Percentiles rank a stretch among this genome's conserved stretches.
These are phyloP conservation scores for Isabelozyma gotoi DNA, from an alignment of 805 yeast genomes.

Conservation along the genomic window DNA sequence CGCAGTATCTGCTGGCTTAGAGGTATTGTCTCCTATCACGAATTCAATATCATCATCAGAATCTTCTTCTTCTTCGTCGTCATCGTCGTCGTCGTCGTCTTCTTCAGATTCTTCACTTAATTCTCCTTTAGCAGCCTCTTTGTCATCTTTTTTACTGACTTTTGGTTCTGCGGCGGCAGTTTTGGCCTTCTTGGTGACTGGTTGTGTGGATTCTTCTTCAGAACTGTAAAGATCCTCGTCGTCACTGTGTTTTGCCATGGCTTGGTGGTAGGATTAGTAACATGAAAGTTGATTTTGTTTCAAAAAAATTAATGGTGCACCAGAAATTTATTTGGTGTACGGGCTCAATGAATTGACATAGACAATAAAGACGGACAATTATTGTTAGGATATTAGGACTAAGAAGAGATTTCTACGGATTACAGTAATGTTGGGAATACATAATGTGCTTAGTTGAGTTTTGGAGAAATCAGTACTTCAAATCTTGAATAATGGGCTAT, in stretches of 20 bases:
- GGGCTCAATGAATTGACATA: too few relatives aligned
- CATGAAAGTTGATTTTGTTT: background rate
- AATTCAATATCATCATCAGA: constrained; percentile 78
- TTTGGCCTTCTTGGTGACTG: constrained; percentile 27
- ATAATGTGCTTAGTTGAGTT: too few relatives aligned
- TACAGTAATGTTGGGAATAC: too few relatives aligned
- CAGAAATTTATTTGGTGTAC: background rate
- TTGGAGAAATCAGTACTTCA: too few relatives aligned
- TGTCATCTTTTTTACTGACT: constrained; percentile 16
- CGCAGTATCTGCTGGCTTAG: constrained; percentile 18
- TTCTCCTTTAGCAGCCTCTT: constrained; percentile 17
- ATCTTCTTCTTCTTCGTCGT: constrained; percentile 46
- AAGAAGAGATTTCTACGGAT: too few relatives aligned
- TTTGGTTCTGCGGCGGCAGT: constrained; percentile 21
- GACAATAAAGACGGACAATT: too few relatives aligned
- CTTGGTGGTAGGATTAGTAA: background rate
- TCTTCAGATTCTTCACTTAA: constrained; percentile 12
- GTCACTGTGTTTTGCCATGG: constrained; percentile 7
- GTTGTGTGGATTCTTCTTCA: constrained; percentile 34
- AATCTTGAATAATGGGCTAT: too few relatives aligned
- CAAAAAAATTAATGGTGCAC: background rate
- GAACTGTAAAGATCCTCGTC: constrained; percentile 71
- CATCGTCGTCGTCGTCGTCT: constrained; percentile 44
- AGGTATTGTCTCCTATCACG: constrained; percentile 52
- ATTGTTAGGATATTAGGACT: too few relatives aligned